Evolutionary conservation across 768 basidiomycete species (phyloP).

Genomic region (Saitozyma sp.): DNA sequence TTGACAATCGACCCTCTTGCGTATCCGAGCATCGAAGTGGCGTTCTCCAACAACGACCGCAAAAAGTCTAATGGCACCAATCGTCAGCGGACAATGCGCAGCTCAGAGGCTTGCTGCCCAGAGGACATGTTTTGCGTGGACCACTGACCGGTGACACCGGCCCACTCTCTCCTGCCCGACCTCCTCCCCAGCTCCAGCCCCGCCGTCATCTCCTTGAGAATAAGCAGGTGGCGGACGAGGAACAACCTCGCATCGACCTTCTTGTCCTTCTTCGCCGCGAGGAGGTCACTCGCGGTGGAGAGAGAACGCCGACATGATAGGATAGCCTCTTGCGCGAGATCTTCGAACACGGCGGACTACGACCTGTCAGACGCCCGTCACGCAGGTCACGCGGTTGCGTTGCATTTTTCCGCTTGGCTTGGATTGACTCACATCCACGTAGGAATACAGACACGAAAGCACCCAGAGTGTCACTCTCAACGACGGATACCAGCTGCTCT

Average conservation of each 20-base stretch:
- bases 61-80: slow-evolving; percentile 33
- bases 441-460: slow-evolving; percentile 81
- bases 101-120: too few relatives aligned
- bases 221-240: slow-evolving; percentile 82
- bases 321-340: slow-evolving; percentile 92
- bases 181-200: slow-evolving; percentile 57
- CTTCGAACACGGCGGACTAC: slow-evolving; percentile 92
- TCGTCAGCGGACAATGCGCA: not conserved
- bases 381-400: too few relatives aligned
- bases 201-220: slow-evolving; percentile 84
- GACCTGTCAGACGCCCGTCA: not conserved
- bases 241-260: slow-evolving; percentile 77
- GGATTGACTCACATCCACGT: slow-evolving; percentile 70
- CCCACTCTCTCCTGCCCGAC: slow-evolving; percentile 48
- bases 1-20: slow-evolving; percentile 21
- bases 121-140: not conserved
- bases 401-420: not conserved
- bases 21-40: slow-evolving; percentile 44
- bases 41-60: slow-evolving; percentile 41
- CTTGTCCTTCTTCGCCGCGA: slow-evolving; percentile 57
- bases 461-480: slow-evolving; percentile 88
- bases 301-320: slow-evolving; percentile 79
- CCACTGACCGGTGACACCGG: slow-evolving; percentile 40
- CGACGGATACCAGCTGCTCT: slow-evolving; percentile 90
- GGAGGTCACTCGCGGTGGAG: slow-evolving; percentile 64